Percentiles rank a stretch among this genome's conserved stretches.
These are phyloP conservation scores for Fusarium keratoplasticum DNA, from an alignment of 2,329 filamentous ascomycete genomes.

Conservation along the genomic window DNA sequence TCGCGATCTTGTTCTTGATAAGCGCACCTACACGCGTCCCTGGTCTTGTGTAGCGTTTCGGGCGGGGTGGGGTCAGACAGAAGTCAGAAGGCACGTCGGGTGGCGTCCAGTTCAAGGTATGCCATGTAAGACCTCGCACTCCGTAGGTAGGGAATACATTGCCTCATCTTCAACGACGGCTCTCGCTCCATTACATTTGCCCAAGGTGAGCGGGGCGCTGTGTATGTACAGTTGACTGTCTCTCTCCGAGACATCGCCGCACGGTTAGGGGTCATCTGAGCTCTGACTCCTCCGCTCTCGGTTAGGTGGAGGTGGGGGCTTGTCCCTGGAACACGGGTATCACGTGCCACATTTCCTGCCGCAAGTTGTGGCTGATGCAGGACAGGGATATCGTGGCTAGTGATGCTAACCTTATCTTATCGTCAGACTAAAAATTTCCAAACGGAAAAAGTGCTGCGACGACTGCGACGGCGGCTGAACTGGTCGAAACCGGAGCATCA, in stretches of 20 bases:
- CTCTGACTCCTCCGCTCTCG: neutral
- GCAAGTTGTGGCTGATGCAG: neutral
- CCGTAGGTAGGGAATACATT: neutral
- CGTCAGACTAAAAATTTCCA: conserved; percentile 27
- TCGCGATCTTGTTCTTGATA: neutral
- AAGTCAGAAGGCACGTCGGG: neutral
- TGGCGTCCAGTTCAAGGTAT: neutral
- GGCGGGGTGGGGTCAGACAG: neutral
- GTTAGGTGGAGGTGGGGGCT: neutral
- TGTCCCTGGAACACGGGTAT: neutral
- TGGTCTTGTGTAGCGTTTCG: neutral
- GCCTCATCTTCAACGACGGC: neutral
- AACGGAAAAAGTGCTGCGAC: conserved; percentile 33
- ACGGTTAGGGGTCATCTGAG: neutral
- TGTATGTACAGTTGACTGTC: neutral
- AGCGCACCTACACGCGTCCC: neutral
- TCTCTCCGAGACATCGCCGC: neutral
- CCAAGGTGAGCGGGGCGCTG: neutral
- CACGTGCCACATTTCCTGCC: neutral
- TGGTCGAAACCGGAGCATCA: neutral
- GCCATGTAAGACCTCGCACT: neutral
- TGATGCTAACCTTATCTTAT: conserved; percentile 28
- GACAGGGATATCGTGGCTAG: neutral
- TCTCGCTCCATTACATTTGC: neutral
- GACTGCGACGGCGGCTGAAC: conserved; percentile 4